phyloP scores from a whole-genome alignment of 345 rosid species.

The Aquilaria yunnanensis region DNA sequence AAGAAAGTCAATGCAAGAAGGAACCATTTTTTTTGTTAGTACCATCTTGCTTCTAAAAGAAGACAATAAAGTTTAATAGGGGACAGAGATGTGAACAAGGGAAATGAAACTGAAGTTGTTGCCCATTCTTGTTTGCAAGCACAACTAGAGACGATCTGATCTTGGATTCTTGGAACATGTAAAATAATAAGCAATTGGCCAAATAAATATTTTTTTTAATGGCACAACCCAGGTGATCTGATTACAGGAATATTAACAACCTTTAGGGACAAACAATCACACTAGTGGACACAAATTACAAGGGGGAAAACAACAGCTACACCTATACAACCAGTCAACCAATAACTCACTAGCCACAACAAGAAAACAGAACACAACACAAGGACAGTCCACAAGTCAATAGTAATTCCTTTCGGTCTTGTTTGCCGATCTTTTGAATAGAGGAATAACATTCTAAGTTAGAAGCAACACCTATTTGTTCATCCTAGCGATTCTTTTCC shows the following conservation, averaged over 20 bases:
- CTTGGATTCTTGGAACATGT: too few relatives aligned
- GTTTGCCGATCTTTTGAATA: conserved; percentile 27
- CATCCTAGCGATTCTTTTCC: conserved; percentile 22
- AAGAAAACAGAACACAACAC: conserved; percentile 17
- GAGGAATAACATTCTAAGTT: conserved; percentile 37
- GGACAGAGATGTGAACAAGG: too few relatives aligned
- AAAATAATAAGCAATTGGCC: too few relatives aligned
- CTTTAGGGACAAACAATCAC: conserved; percentile 33
- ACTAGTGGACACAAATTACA: conserved; percentile 32
- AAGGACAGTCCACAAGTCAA: conserved; percentile 45
- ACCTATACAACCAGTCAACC: conserved; percentile 39
- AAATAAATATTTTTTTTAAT: conserved; percentile 1
- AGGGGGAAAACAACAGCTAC: conserved; percentile 26
- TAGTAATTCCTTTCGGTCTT: conserved; percentile 18
- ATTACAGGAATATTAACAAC: conserved; percentile 56
- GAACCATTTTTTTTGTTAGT: too few relatives aligned
- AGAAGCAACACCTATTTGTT: conserved; percentile 34
- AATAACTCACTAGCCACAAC: conserved; percentile 33
- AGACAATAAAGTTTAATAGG: too few relatives aligned
- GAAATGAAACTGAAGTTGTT: too few relatives aligned
- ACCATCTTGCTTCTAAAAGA: too few relatives aligned
- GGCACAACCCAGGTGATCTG: conserved; percentile 35
- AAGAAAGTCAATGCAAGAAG: too few relatives aligned
- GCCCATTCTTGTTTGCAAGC: too few relatives aligned
- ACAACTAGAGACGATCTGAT: too few relatives aligned